Conservation (phyloP, 1,139 yeast genomes). For the Taphrina communis region DNA sequence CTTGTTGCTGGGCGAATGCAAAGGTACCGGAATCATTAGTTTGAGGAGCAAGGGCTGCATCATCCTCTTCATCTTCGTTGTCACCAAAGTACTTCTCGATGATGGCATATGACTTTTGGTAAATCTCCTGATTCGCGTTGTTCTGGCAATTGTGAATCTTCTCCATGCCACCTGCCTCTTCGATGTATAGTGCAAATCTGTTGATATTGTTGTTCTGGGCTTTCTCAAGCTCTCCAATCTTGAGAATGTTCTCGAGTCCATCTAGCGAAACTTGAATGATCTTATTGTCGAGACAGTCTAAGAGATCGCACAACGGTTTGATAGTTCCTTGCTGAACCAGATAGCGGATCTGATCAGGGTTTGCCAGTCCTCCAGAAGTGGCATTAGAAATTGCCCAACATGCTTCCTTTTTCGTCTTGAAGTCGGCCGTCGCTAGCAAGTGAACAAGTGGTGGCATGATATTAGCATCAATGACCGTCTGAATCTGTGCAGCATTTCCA, state of each 20-base stretch:
- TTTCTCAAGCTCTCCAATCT: constrained; percentile 91
- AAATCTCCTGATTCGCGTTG: constrained; percentile 88
- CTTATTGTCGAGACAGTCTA: constrained; percentile 85
- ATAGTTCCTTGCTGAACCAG: constrained; percentile 94
- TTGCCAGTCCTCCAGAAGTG: constrained; percentile 88
- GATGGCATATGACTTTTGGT: constrained; percentile 85
- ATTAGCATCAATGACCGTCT: constrained; percentile 93
- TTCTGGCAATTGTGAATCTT: constrained; percentile 92
- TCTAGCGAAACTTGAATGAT: constrained; percentile 94
- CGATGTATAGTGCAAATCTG: constrained; percentile 87
- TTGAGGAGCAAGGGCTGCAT: constrained; percentile 78
- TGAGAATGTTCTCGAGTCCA: constrained; percentile 89
- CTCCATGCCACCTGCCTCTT: constrained; percentile 99
- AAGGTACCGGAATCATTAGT: constrained; percentile 73
- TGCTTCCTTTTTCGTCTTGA: constrained; percentile 96
- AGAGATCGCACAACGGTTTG: constrained; percentile 92
- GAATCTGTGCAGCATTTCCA: constrained; percentile 93
- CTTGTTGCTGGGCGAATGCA: constrained; percentile 66
- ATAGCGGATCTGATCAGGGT: constrained; percentile 92
- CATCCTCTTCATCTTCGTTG: constrained; percentile 75
- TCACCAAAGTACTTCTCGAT: constrained; percentile 90
- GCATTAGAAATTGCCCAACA: constrained; percentile 99
- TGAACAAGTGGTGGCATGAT: constrained; percentile 90
- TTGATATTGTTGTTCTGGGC: constrained; percentile 76
- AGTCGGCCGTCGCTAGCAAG: constrained; percentile 80